Conservation (phyloP, 129 eudicot genomes). For the Artemisia tridentata region DNA sequence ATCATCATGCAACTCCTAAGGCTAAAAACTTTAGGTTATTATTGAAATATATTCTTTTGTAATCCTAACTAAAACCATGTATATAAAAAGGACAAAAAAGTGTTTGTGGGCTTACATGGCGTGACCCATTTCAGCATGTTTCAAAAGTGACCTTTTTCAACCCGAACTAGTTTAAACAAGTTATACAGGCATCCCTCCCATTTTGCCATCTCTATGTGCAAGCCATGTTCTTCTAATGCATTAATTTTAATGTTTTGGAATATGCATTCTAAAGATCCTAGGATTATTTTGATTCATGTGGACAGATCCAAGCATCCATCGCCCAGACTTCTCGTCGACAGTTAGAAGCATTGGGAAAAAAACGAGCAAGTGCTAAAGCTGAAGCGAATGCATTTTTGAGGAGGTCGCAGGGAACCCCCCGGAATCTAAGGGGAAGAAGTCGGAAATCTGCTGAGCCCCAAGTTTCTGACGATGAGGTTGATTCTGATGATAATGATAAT, state of each 20-base stretch:
- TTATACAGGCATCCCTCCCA: no score
- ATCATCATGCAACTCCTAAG: no score
- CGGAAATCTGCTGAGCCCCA: conserved; percentile 40
- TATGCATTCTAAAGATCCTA: conserved; percentile 1
- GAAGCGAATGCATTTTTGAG: conserved; percentile 49
- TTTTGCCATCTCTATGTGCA: no score
- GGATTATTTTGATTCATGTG: conserved; percentile 2
- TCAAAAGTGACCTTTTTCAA: no score
- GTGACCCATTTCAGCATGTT: no score
- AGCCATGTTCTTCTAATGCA: no score
- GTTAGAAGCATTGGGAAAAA: conserved; percentile 82
- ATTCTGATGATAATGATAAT: conserved; percentile 39
- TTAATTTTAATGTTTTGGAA: not conserved
- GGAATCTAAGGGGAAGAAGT: conserved; percentile 55
- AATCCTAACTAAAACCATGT: no score
- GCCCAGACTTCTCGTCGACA: conserved; percentile 85
- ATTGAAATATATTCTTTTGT: not conserved
- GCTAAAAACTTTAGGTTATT: no score
- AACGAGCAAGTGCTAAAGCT: conserved; percentile 58
- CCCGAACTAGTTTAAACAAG: no score
- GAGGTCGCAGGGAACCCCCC: conserved; percentile 44
- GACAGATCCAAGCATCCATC: conserved; percentile 84
- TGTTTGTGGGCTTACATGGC: no score
- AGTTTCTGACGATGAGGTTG: conserved; percentile 72
- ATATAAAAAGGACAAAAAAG: no score